Conservation (phyloP, 345 rosid species). For the Kernera saxatilis region DNA sequence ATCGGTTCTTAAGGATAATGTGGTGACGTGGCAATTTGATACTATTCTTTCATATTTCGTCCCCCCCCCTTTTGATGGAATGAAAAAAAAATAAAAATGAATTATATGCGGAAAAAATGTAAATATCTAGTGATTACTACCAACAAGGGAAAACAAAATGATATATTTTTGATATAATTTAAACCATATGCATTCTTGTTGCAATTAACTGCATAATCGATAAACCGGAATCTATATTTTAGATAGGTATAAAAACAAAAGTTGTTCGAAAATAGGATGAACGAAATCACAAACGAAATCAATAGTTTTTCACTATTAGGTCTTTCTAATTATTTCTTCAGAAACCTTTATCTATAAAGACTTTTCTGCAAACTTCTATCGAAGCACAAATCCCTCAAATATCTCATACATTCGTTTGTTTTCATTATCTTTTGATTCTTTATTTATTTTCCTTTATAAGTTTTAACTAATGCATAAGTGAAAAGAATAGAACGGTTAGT, state of each 20-base stretch:
- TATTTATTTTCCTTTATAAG: no score
- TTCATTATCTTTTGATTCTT: neutral
- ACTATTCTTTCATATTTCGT: neutral
- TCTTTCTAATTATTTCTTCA: neutral
- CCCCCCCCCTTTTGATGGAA: neutral
- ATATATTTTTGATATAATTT: neutral
- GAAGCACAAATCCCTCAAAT: no score
- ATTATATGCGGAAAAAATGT: neutral
- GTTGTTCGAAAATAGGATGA: neutral
- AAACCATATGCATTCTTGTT: neutral
- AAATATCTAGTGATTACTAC: neutral
- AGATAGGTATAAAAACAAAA: no score
- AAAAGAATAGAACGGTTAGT: no score
- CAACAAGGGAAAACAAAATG: neutral
- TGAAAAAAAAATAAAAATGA: neutral
- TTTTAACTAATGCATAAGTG: no score
- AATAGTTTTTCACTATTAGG: neutral
- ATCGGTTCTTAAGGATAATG: constrained; percentile 36
- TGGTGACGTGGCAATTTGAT: constrained; percentile 18
- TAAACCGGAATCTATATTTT: no score
- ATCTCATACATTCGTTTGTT: neutral
- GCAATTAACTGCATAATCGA: neutral
- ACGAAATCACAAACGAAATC: neutral
- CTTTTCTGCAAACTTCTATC: neutral
- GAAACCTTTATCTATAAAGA: neutral